Percentiles rank a stretch among this genome's conserved stretches.
phyloP scores from a whole-genome alignment of 2,329 filamentous ascomycete genomes.

The Diaporthe nobilis region DNA sequence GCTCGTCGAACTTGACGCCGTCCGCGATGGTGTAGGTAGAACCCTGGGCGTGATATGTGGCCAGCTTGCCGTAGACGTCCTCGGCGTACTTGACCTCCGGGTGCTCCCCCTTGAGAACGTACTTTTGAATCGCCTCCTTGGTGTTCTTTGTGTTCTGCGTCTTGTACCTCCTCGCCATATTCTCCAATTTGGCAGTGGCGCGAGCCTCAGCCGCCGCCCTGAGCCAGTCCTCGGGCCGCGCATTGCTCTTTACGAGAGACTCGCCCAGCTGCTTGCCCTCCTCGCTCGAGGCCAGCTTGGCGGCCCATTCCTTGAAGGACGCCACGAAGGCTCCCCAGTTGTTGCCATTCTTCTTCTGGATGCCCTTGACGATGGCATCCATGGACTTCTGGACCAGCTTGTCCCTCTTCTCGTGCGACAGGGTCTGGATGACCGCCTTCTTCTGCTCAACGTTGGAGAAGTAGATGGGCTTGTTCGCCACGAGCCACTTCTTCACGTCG shows the following conservation, averaged over 20 bases:
- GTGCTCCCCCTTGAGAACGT: slow-evolving; percentile 56
- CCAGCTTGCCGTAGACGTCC: slow-evolving; percentile 50
- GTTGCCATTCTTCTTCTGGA: slow-evolving; percentile 20
- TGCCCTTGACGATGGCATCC: slow-evolving; percentile 52
- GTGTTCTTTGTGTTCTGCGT: slow-evolving; percentile 42
- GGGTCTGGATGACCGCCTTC: slow-evolving; percentile 42
- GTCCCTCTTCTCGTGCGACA: slow-evolving; percentile 42
- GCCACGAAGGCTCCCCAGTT: slow-evolving; percentile 36
- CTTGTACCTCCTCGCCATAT: background rate
- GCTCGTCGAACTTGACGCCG: slow-evolving; percentile 48
- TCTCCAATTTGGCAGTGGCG: background rate
- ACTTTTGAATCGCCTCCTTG: slow-evolving; percentile 55
- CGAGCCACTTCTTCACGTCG: slow-evolving; percentile 46
- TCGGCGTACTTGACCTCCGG: slow-evolving; percentile 48
- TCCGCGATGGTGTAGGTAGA: slow-evolving; percentile 49
- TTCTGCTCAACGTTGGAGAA: slow-evolving; percentile 53
- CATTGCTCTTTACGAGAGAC: slow-evolving; percentile 1
- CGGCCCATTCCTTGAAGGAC: slow-evolving; percentile 21
- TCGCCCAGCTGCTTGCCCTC: slow-evolving; percentile 7
- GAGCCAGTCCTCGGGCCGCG: slow-evolving; percentile 25
- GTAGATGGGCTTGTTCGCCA: slow-evolving; percentile 53
- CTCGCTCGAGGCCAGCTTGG: slow-evolving; percentile 4
- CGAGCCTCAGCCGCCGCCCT: background rate
- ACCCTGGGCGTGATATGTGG: slow-evolving; percentile 55
- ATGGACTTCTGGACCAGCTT: slow-evolving; percentile 44